Percentiles rank a stretch among this genome's conserved stretches.
These are phyloP conservation scores for Phytophthora hibernalis DNA, from an alignment of 352 stramenopile genomes.

Conservation along the genomic window DNA sequence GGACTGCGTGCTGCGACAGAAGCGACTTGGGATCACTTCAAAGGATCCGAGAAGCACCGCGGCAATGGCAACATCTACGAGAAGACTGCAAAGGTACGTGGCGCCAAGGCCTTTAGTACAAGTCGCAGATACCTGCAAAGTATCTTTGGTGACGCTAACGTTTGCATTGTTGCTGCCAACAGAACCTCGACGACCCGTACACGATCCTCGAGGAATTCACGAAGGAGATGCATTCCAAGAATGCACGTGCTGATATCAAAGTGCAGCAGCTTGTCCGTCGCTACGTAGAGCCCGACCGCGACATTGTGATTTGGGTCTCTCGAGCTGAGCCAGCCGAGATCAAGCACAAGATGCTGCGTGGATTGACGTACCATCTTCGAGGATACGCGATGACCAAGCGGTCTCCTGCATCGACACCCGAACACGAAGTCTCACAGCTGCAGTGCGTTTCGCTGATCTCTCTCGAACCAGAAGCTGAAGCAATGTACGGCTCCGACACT, in stretches of 20 bases:
- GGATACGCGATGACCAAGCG: constrained; percentile 13
- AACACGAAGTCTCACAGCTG: constrained; percentile 31
- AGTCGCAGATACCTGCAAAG: background rate
- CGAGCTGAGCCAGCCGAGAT: constrained; percentile 5
- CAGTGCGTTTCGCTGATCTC: constrained; percentile 42
- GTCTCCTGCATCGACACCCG: constrained; percentile 17
- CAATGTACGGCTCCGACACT: constrained; percentile 31
- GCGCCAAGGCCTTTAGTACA: background rate
- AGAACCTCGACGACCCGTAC: constrained; percentile 4
- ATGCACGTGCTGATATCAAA: constrained; percentile 11
- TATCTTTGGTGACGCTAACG: background rate
- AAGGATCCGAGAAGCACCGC: constrained; percentile 41
- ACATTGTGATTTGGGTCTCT: constrained; percentile 17
- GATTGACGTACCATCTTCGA: constrained; percentile 13
- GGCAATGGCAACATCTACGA: constrained; percentile 47
- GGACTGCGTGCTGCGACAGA: constrained; percentile 38
- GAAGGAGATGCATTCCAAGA: constrained; percentile 17
- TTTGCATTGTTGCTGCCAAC: background rate
- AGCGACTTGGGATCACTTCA: constrained; percentile 54
- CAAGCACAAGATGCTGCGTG: constrained; percentile 13
- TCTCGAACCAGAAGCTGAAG: constrained; percentile 32
- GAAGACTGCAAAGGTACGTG: constrained; percentile 39
- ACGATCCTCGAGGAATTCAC: constrained; percentile 16
- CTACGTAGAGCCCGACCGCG: constrained; percentile 14
- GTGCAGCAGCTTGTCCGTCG: constrained; percentile 20